Evolutionary conservation across 75 land plant species (phyloP).

Genomic region (Selaginella moellendorffii): DNA sequence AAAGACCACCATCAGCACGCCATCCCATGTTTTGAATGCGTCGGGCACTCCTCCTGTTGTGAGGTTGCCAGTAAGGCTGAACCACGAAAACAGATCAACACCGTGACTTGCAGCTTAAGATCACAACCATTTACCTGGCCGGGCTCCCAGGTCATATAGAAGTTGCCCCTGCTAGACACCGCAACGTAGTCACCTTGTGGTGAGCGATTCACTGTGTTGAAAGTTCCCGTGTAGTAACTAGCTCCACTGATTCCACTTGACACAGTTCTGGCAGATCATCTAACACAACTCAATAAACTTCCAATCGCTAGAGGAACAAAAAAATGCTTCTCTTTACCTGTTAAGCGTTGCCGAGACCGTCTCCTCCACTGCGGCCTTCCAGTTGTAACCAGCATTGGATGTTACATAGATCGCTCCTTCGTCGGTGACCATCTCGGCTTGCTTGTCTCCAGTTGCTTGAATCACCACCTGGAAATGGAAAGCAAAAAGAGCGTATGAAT

Average conservation of each 20-base stretch:
- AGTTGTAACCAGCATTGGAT: conserved; percentile 84
- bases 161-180: conserved; percentile 99
- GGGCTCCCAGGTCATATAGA: conserved; percentile 96
- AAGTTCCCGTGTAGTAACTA: conserved; percentile 95
- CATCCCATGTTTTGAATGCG: conserved; percentile 99
- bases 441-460: conserved; percentile 75
- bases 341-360: conserved; percentile 97
- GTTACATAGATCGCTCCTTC: conserved; percentile 94
- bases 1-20: conserved; percentile 99
- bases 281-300: background rate
- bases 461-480: conserved; percentile 51
- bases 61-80: conserved; percentile 97
- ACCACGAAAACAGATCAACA: background rate
- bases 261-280: conserved; percentile 65
- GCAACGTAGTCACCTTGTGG: conserved; percentile 91
- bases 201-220: conserved; percentile 90
- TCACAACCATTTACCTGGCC: conserved; percentile 60
- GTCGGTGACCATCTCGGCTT: conserved; percentile 98
- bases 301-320: background rate
- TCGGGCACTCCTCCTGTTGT: conserved; percentile 82
- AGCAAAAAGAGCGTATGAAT: background rate
- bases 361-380: conserved; percentile 98
- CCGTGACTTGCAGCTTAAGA: background rate
- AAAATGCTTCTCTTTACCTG: conserved; percentile 25
- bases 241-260: conserved; percentile 99